Percentiles rank a stretch among this genome's conserved stretches.
Evolutionary conservation across 306 rosid genomes (phyloP).

Genomic region (Inga laurina): DNA sequence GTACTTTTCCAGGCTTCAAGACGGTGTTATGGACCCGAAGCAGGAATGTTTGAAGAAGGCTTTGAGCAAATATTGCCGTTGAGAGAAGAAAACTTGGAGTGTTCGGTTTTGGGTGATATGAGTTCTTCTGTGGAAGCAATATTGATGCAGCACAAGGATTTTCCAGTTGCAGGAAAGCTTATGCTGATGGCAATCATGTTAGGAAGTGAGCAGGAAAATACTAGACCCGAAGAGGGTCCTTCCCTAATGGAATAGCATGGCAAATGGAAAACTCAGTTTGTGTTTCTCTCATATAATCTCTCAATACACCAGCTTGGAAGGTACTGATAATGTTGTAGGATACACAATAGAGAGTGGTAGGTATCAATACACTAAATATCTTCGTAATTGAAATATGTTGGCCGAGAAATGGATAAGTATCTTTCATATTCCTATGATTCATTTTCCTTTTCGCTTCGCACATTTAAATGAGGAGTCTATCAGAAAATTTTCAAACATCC

Average conservation of each 20-base stretch:
- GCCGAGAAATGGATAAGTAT: background rate
- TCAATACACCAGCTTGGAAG: constrained; percentile 17
- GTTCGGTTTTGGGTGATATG: constrained; percentile 41
- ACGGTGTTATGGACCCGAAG: constrained; percentile 74
- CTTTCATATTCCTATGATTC: background rate
- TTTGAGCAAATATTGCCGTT: constrained; percentile 68
- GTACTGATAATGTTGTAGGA: constrained; percentile 1
- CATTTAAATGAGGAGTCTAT: background rate
- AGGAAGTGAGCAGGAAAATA: constrained; percentile 57
- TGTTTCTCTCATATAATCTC: constrained; percentile 16
- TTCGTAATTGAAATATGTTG: background rate
- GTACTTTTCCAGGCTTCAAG: constrained; percentile 74
- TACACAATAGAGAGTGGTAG: constrained; percentile 1
- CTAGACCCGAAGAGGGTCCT: constrained; percentile 50
- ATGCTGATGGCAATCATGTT: constrained; percentile 87
- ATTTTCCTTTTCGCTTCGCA: background rate
- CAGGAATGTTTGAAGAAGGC: constrained; percentile 77
- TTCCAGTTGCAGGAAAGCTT: constrained; percentile 85
- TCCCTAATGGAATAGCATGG: constrained; percentile 58
- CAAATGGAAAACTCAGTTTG: constrained; percentile 7
- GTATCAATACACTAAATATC: constrained; percentile 12
- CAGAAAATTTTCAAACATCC: no score
- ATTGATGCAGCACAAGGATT: constrained; percentile 89
- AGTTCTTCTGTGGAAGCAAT: constrained; percentile 71
- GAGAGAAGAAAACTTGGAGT: constrained; percentile 66